phyloP scores from a whole-genome alignment of 345 rosid genomes.

The Salix viminalis region DNA sequence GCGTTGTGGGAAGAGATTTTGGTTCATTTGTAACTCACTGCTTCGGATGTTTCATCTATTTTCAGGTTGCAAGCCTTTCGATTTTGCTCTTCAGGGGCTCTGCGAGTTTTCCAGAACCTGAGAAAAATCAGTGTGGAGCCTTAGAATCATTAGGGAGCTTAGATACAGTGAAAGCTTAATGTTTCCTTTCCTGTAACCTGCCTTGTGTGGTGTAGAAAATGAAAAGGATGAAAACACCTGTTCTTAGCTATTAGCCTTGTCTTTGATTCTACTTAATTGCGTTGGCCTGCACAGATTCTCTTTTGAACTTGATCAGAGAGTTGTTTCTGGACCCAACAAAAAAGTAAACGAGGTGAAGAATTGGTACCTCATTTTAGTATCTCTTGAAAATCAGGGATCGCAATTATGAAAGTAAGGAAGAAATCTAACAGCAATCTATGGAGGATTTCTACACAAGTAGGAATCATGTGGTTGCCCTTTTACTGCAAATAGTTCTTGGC shows the following conservation, averaged over 20 bases:
- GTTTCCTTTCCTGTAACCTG: not conserved
- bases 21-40: slow-evolving; percentile 67
- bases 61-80: slow-evolving; percentile 52
- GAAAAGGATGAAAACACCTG: not conserved
- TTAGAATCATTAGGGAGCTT: slow-evolving; percentile 11
- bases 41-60: slow-evolving; percentile 55
- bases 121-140: slow-evolving; percentile 15
- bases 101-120: slow-evolving; percentile 22
- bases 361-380: too few species aligned
- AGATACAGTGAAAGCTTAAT: slow-evolving; percentile 14
- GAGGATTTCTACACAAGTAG: too few species aligned
- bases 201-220: slow-evolving; percentile 1
- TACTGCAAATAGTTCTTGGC: too few species aligned
- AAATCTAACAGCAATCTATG: too few species aligned
- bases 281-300: not conserved
- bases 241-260: not conserved
- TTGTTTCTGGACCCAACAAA: too few species aligned
- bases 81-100: slow-evolving; percentile 65
- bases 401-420: too few species aligned
- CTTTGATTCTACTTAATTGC: not conserved
- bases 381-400: too few species aligned
- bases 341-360: too few species aligned
- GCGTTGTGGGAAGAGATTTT: slow-evolving; percentile 67
- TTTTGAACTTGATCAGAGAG: not conserved
- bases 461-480: too few species aligned